Evolutionary conservation across 1,284 basidiomycete genomes (phyloP), one percentile per base, ranked within the genome.

Genomic region (Leccinum griseonigrum): DNA sequence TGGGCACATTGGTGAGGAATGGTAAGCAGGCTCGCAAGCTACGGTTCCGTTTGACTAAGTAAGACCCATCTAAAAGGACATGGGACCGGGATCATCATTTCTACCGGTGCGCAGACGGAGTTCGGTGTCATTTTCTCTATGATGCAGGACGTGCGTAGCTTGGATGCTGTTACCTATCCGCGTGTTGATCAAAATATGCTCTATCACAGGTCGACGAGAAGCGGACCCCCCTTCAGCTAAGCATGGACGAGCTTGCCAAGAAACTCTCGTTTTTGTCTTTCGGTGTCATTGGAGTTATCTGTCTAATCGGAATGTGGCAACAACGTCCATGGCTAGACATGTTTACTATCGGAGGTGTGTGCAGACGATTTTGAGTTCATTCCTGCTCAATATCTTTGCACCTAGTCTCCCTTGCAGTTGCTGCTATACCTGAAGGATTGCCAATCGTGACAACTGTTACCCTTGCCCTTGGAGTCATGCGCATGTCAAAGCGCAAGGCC

Each of bases 391-490:
- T 50, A 26, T 40, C 60, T 71, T 14, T 58, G 60, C 22, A 55
- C 56, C 29, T 73, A 95, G 96, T 98, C 4, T 98, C 95, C 1
- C 85, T 98, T 60, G 96, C 96, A 22, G 96, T 98, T 14, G 97
- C 96, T 59, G 96, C 96, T 40, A 98, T 98, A 64, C 96, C 96
- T 0, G 97, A 98, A 78, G 97, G 97, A 28, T 77, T 99, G 16
- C 97, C 97, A 0, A 98, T 98, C 65, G 97, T 98, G 31, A 97
- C 96, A 0, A 98, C 96, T 0, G 96, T 99, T 16, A 98, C 97
- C 1, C 86, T 99, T 28, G 96, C 96, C 1, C 83, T 98, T 9
- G 96, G 96, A 55, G 97, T 98, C 1, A 76, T 98, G 66, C 81
- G 95, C 26, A 98, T 98, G 96, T 89, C 94, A 3, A 91, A 92